Percentiles rank a stretch among this genome's conserved stretches.
These are phyloP conservation scores for Filobasidium wieringae DNA, from an alignment of 768 basidiomycete genomes.

Conservation along the genomic window DNA sequence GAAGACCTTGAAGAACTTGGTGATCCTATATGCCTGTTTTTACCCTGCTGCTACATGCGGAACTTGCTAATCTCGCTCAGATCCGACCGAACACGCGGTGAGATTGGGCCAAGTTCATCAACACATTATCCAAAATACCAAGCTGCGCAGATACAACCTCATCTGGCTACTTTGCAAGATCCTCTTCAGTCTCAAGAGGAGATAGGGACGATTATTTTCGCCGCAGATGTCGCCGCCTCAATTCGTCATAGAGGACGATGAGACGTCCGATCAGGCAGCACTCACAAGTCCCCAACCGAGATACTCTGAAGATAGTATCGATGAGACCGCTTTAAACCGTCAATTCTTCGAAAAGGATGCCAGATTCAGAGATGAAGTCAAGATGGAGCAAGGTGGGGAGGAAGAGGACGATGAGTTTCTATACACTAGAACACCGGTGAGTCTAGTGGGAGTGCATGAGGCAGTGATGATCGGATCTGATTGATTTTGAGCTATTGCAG, in stretches of 20 bases:
- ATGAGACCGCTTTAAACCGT: constrained; percentile 2
- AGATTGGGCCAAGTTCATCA: too few relatives aligned
- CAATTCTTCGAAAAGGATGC: constrained; percentile 9
- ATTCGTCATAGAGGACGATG: neutral
- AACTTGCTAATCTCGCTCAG: too few relatives aligned
- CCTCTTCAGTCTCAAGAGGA: too few relatives aligned
- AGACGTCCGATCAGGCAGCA: neutral
- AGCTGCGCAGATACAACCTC: too few relatives aligned
- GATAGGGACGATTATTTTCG: too few relatives aligned
- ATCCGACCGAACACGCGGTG: too few relatives aligned
- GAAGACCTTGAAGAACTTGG: too few relatives aligned
- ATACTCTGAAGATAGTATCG: constrained; percentile 5
- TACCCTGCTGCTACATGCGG: too few relatives aligned
- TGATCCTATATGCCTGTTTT: too few relatives aligned
- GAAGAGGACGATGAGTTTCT: constrained; percentile 17
- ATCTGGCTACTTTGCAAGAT: too few relatives aligned
- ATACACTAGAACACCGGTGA: constrained; percentile 16
- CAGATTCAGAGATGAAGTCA: constrained; percentile 15
- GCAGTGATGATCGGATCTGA: neutral
- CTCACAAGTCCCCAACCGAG: neutral
- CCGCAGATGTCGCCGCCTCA: neutral
- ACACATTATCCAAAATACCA: too few relatives aligned
- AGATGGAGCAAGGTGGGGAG: constrained; percentile 27
- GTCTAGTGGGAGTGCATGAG: constrained; percentile 11
- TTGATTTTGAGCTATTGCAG: neutral